Evolutionary conservation across 495 filamentous ascomycete genomes (phyloP).

Genomic region (Penicillium herquei): DNA sequence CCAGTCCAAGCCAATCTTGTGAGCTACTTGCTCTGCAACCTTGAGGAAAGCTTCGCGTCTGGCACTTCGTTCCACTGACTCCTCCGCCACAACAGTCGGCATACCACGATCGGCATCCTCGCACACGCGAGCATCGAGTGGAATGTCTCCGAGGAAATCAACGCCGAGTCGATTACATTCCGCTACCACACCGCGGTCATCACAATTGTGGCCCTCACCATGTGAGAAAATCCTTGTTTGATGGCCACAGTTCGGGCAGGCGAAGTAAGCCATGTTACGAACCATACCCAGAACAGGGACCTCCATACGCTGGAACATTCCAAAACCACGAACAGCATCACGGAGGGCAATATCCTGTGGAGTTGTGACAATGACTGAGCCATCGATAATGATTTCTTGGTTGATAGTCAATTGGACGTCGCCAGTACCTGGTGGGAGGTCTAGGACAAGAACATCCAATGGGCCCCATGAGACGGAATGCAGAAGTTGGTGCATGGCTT

Average conservation of each 20-base stretch:
- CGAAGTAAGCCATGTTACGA: slow-evolving; percentile 90
- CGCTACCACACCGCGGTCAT: slow-evolving; percentile 48
- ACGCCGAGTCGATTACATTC: slow-evolving; percentile 66
- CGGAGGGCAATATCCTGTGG: slow-evolving; percentile 88
- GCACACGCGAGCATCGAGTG: slow-evolving; percentile 82
- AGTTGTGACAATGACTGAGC: slow-evolving; percentile 87
- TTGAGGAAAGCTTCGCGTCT: slow-evolving; percentile 68
- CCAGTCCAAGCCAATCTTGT: slow-evolving; percentile 45
- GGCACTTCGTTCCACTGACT: slow-evolving; percentile 68
- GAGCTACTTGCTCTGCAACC: slow-evolving; percentile 62
- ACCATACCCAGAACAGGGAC: slow-evolving; percentile 86
- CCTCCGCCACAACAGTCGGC: slow-evolving; percentile 88
- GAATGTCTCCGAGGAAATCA: slow-evolving; percentile 82
- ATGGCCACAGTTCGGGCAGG: slow-evolving; percentile 72
- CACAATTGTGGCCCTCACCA: slow-evolving; percentile 32
- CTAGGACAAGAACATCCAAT: slow-evolving; percentile 81
- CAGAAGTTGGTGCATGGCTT: slow-evolving; percentile 91
- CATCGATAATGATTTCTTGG: slow-evolving; percentile 84
- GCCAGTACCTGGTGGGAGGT: slow-evolving; percentile 91
- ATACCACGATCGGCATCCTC: slow-evolving; percentile 85
- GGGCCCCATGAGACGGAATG: slow-evolving; percentile 90
- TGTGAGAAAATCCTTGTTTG: slow-evolving; percentile 75
- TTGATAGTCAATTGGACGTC: slow-evolving; percentile 92
- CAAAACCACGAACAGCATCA: slow-evolving; percentile 85
- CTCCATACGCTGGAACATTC: slow-evolving; percentile 83